These are phyloP conservation scores for Pyrus betulifolia DNA, from an alignment of 306 rosid species.

Conservation along the genomic window DNA sequence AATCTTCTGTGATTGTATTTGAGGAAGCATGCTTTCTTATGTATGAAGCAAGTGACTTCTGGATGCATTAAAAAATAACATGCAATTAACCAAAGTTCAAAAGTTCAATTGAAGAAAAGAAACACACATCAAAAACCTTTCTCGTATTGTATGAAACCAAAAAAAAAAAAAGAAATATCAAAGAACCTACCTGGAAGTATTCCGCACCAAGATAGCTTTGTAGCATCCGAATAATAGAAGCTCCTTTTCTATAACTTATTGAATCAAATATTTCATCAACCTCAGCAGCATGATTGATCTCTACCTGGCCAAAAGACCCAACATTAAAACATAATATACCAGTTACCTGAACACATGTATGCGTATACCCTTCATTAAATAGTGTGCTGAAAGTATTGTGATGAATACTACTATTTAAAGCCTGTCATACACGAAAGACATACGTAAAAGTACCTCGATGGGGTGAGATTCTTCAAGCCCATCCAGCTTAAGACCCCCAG, in stretches of 20 bases:
- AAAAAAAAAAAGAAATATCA: neutral
- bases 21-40: slow-evolving; percentile 64
- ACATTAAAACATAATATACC: neutral
- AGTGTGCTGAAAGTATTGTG: too few species aligned
- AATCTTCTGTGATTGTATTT: slow-evolving; percentile 85
- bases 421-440: neutral
- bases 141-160: too few species aligned
- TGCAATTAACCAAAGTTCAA: neutral
- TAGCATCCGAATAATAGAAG: slow-evolving; percentile 85
- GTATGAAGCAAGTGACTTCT: slow-evolving; percentile 88
- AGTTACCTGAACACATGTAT: neutral
- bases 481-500: slow-evolving; percentile 67
- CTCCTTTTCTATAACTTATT: slow-evolving; percentile 84
- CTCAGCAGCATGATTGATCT: slow-evolving; percentile 79
- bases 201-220: slow-evolving; percentile 92
- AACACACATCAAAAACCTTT: too few species aligned
- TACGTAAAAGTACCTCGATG: slow-evolving; percentile 54
- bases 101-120: too few species aligned
- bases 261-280: slow-evolving; percentile 89
- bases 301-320: slow-evolving; percentile 56
- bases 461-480: slow-evolving; percentile 95
- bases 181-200: slow-evolving; percentile 66
- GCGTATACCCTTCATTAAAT: neutral
- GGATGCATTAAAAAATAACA: slow-evolving; percentile 20
- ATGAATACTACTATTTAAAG: too few species aligned